A percentile compares a stretch with the other conserved stretches of the same genome.
Conservation (phyloP, 2,329 filamentous ascomycete species). For the Apiospora hydei region DNA sequence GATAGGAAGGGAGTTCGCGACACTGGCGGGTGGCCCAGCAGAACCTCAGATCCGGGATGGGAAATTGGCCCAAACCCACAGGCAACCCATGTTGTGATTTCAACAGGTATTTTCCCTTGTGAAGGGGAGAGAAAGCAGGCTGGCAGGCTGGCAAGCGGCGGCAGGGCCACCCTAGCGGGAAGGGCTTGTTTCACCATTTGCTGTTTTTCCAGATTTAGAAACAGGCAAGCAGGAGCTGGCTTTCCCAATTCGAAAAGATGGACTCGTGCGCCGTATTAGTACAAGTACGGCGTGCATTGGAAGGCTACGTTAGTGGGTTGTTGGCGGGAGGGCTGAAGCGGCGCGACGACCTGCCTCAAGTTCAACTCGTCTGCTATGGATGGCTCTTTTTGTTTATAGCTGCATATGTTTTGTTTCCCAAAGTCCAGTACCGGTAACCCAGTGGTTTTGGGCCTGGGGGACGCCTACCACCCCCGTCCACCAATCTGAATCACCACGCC, state of each 20-base stretch:
- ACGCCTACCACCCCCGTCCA: not conserved
- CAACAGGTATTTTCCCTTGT: not conserved
- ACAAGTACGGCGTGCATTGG: not conserved
- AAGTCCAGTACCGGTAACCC: not conserved
- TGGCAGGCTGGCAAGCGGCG: conserved; percentile 1
- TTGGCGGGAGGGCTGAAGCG: not conserved
- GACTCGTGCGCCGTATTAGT: not conserved
- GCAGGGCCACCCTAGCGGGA: conserved; percentile 6
- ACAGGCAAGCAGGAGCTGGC: not conserved
- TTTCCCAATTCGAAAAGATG: conserved; percentile 11
- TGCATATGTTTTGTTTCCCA: not conserved
- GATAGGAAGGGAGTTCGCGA: conserved; percentile 14
- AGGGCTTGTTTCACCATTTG: conserved; percentile 21
- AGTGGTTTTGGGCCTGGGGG: not conserved
- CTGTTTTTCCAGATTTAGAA: conserved; percentile 16
- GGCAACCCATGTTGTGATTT: conserved; percentile 6
- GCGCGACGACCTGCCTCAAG: not conserved
- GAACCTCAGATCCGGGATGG: conserved; percentile 14
- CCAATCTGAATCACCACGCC: not conserved
- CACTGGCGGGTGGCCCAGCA: conserved; percentile 20
- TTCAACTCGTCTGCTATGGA: too few species aligned
- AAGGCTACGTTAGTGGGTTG: not conserved
- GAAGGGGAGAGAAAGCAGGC: not conserved
- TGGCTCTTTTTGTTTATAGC: not conserved
- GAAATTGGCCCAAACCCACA: conserved; percentile 16